Base-by-base conservation (phyloP, 2,329 filamentous ascomycete species). In the Harringtonia lauricola region DNA sequence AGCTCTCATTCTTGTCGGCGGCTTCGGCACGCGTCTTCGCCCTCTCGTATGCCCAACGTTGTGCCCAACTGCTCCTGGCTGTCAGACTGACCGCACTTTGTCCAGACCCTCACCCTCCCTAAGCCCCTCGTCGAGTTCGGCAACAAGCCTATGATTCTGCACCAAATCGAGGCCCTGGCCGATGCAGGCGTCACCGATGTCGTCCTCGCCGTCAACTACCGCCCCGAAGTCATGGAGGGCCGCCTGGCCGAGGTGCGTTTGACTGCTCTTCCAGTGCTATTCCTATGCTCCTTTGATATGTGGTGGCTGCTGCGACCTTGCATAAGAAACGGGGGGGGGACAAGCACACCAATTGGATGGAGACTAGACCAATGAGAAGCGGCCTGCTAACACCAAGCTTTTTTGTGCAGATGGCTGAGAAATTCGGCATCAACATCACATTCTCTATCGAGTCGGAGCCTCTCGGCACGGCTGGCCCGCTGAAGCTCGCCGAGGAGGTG, bases 1-100 rank as follows among this genome's bases (percentile, higher is more conserved):
- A 95, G 88, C 89, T 71, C 83, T 95, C 63, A 95, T 95, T 83
- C 89, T 96, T 63, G 92, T 96, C 68, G 92, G 92, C 71, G 92
- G 90, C 66, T 98, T 95, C 68, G 90, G 90, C 71, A 98, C 90
- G 66, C 89, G 90, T 68, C 83, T 98, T 60, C 86, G 90, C 63
- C 90, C 90, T 73, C 79, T 96, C 62, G 87, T 94, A 82, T 62
- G 82, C 70, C 17, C 22, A 30, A 19, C 31, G 9, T 19, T 30
- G 17, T 21, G 22, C 39, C 30, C 36, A 31, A 41, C n/a, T 33
- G 36, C 48, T 38, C 49, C 8, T 12, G 10, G 10, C 3, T 26
- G 44, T 17, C 8, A 51, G 36, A 49, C 47, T 39, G 41, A 41
- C 21, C 4, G 38, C 19, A 48, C 39, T 41, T 33, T 38, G 35